Conservation (phyloP, 345 rosid species). For the Salix dunnii region DNA sequence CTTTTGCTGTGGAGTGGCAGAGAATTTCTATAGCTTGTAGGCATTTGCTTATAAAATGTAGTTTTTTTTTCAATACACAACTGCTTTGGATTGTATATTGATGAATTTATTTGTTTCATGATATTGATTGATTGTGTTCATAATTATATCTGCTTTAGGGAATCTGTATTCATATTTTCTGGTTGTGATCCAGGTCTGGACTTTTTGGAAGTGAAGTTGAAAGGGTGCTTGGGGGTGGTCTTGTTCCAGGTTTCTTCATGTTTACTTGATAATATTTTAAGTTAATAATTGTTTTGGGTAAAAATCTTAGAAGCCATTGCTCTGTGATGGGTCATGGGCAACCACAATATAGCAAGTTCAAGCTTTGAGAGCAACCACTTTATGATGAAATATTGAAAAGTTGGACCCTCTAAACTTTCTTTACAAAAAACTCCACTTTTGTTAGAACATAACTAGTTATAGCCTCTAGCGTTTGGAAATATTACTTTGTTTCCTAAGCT, state of each 20-base stretch:
- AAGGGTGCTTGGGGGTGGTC: conserved; percentile 94
- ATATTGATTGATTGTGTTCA: not conserved
- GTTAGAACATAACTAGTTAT: not conserved
- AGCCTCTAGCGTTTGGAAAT: not conserved
- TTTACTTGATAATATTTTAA: conserved; percentile 8
- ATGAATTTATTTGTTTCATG: not conserved
- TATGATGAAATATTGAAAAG: not conserved
- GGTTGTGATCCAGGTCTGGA: conserved; percentile 51
- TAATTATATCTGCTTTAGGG: not conserved
- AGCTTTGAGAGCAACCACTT: not conserved
- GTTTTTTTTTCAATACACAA: not conserved
- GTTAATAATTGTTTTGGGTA: not conserved
- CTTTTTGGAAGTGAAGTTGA: conserved; percentile 77
- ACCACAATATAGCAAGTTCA: too few species aligned
- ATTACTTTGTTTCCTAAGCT: not conserved
- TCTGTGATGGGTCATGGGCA: not conserved
- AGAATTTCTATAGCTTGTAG: not conserved
- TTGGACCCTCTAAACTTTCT: not conserved
- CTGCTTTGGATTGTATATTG: not conserved
- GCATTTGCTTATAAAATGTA: not conserved
- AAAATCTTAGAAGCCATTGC: too few species aligned
- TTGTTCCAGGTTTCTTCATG: conserved; percentile 76
- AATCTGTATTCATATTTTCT: not conserved
- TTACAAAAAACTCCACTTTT: not conserved
- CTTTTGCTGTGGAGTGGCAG: not conserved